Conservation (phyloP, 1,284 basidiomycete genomes). For the Veloboletus limbatus region DNA sequence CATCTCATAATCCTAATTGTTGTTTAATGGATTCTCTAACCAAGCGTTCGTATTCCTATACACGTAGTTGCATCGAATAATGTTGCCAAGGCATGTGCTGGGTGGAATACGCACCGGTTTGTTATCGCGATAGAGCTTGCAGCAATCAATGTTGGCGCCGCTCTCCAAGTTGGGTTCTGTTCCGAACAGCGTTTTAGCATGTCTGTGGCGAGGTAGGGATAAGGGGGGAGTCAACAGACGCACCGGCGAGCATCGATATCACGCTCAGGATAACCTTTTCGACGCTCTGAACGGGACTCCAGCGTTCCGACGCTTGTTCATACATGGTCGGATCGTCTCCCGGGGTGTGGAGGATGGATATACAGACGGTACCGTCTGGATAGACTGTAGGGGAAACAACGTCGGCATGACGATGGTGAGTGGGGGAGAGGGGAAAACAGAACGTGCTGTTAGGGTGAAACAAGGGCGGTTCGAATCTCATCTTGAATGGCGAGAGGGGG, state of each 20-base stretch:
- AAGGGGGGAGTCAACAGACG: no score
- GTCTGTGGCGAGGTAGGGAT: no score
- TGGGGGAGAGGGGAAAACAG: background rate
- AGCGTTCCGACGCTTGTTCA: conserved; percentile 94
- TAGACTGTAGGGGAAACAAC: no score
- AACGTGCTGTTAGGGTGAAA: conserved; percentile 94
- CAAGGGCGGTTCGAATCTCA: conserved; percentile 96
- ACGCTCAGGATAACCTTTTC: conserved; percentile 96
- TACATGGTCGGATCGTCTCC: conserved; percentile 93
- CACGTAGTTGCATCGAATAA: background rate
- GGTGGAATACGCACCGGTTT: conserved; percentile 41
- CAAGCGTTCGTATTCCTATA: conserved; percentile 67
- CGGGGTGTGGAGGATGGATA: conserved; percentile 96
- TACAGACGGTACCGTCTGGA: conserved; percentile 94
- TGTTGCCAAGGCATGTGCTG: background rate
- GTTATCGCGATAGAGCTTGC: conserved; percentile 92
- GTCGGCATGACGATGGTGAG: no score
- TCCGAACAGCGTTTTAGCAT: conserved; percentile 1
- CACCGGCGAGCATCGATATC: conserved; percentile 97
- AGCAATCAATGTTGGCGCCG: conserved; percentile 97
- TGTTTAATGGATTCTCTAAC: conserved; percentile 69
- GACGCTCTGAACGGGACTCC: conserved; percentile 97
- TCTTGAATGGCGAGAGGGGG: conserved; percentile 94
- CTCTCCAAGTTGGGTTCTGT: conserved; percentile 97
- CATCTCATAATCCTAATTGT: conserved; percentile 61